These are phyloP conservation scores for Amanita brunnescens DNA, from an alignment of 768 basidiomycete species.

Conservation along the genomic window DNA sequence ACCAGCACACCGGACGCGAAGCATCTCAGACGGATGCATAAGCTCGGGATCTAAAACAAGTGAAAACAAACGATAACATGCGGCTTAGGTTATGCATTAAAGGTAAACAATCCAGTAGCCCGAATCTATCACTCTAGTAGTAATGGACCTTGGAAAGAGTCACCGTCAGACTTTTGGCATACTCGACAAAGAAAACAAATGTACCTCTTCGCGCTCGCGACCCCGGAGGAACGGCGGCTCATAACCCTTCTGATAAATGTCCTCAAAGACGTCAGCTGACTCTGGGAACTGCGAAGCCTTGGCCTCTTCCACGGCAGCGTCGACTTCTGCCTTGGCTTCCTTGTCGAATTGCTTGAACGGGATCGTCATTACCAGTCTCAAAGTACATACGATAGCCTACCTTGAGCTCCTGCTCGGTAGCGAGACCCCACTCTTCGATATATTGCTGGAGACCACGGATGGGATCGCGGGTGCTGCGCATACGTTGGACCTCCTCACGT, in stretches of 20 bases:
- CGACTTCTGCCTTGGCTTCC: slow-evolving; percentile 80
- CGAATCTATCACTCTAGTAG: background rate
- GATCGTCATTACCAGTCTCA: background rate
- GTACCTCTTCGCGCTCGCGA: slow-evolving; percentile 82
- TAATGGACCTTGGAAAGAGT: slow-evolving; percentile 1
- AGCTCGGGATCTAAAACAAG: background rate
- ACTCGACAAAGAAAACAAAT: background rate
- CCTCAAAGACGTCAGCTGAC: slow-evolving; percentile 48
- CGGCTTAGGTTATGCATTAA: background rate
- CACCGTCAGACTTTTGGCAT: background rate
- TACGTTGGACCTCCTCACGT: slow-evolving; percentile 94
- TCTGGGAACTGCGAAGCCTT: slow-evolving; percentile 79
- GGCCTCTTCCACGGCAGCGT: slow-evolving; percentile 86
- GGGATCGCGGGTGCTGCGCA: slow-evolving; percentile 92
- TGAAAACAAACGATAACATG: background rate
- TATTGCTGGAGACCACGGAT: slow-evolving; percentile 91
- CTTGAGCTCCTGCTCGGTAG: slow-evolving; percentile 86
- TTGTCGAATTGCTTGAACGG: slow-evolving; percentile 68
- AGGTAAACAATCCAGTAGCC: background rate
- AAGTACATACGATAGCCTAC: slow-evolving; percentile 23
- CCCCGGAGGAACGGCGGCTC: slow-evolving; percentile 85
- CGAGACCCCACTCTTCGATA: slow-evolving; percentile 93
- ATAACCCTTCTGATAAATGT: slow-evolving; percentile 84
- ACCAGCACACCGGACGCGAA: too few relatives aligned
- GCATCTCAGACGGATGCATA: too few relatives aligned